These are phyloP conservation scores for Colletotrichum falcatum DNA, from an alignment of 2,329 filamentous ascomycete species.

Conservation along the genomic window DNA sequence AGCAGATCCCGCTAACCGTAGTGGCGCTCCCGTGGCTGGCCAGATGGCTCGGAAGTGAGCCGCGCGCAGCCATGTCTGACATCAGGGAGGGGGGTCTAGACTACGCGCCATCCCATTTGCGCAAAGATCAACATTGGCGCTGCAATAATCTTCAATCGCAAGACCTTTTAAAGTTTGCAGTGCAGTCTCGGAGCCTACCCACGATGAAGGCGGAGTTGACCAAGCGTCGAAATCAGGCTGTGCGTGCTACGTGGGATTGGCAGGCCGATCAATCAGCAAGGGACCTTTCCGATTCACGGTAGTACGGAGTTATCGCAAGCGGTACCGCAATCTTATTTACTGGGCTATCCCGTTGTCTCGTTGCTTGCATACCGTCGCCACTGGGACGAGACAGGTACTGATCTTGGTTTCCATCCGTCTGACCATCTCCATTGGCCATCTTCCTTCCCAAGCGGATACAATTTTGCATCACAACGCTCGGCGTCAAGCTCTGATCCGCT, in stretches of 20 bases:
- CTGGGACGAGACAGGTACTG: no score
- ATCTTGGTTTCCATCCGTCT: no score
- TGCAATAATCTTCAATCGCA: neutral
- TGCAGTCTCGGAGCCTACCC: neutral
- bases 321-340: constrained; percentile 16
- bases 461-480: no score
- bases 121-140: no score
- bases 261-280: constrained; percentile 12
- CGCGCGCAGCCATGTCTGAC: constrained; percentile 13
- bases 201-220: neutral
- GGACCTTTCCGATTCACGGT: neutral
- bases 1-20: constrained; percentile 11
- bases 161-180: neutral
- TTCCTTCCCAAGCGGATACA: no score
- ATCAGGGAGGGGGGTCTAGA: neutral
- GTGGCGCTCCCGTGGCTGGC: constrained; percentile 2
- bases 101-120: neutral
- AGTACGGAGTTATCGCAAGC: no score
- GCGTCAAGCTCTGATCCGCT: no score
- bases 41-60: constrained; percentile 22
- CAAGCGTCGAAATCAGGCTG: neutral
- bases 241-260: neutral
- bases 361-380: neutral
- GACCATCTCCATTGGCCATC: no score
- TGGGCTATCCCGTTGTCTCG: neutral